Percentiles rank a stretch among this genome's conserved stretches.
Conservation (phyloP, 495 filamentous ascomycete species). For the Thermothielavioides terrestris region DNA sequence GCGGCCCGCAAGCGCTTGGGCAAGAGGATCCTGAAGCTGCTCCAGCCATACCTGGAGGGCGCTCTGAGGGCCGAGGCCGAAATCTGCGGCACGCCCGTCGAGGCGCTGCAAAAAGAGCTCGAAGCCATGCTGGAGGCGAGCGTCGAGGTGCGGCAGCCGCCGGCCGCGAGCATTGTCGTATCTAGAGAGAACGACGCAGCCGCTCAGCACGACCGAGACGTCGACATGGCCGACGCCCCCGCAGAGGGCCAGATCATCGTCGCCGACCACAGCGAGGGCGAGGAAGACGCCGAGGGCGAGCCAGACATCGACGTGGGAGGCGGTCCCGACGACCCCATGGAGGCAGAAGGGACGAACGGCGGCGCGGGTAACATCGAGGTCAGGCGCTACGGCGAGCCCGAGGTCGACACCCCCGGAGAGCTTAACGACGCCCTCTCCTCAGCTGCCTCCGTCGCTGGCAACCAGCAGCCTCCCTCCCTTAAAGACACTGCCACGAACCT, state of each 20-base stretch:
- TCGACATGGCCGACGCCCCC: slow-evolving; percentile 41
- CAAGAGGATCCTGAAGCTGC: slow-evolving; percentile 73
- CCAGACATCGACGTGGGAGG: slow-evolving; percentile 4
- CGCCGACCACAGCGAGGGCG: slow-evolving; percentile 24
- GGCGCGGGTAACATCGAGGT: slow-evolving; percentile 36
- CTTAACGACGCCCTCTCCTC: slow-evolving; percentile 29
- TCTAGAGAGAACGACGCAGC: slow-evolving; percentile 21
- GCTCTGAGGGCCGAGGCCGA: slow-evolving; percentile 74
- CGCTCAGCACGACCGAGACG: slow-evolving; percentile 26
- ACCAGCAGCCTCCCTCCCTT: slow-evolving; percentile 6
- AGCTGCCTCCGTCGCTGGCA: slow-evolving; percentile 11
- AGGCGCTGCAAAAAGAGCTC: slow-evolving; percentile 62
- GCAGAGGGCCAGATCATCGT: slow-evolving; percentile 36
- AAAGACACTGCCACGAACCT: slow-evolving; percentile 15
- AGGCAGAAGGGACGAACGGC: slow-evolving; percentile 14
- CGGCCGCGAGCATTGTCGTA: slow-evolving; percentile 12
- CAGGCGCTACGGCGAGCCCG: slow-evolving; percentile 26
- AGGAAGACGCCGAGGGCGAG: slow-evolving; percentile 10
- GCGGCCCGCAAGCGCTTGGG: slow-evolving; percentile 54
- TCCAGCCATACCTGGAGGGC: slow-evolving; percentile 68
- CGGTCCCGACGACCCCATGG: slow-evolving; percentile 15
- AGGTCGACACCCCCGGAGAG: slow-evolving; percentile 14
- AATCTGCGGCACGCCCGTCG: slow-evolving; percentile 57
- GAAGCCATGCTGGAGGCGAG: slow-evolving; percentile 61
- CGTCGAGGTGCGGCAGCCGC: slow-evolving; percentile 33